Evolutionary conservation across 495 filamentous ascomycete genomes (phyloP).

Genomic region (Aspergillus egyptiacus): DNA sequence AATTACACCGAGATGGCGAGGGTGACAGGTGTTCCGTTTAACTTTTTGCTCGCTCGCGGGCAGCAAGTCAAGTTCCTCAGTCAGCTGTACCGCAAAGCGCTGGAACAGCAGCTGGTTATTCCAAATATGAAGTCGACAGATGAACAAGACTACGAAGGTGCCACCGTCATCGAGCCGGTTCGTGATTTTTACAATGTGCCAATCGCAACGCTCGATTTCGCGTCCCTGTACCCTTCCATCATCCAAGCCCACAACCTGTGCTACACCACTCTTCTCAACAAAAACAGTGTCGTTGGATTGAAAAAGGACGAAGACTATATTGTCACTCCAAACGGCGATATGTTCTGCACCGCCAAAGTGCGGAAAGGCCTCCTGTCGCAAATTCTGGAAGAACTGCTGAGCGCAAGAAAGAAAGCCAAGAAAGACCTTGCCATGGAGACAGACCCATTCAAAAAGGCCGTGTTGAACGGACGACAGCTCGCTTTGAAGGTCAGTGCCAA

Average conservation of each 20-base stretch:
- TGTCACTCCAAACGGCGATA: conserved; percentile 86
- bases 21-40: conserved; percentile 97
- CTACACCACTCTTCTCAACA: conserved; percentile 91
- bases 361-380: conserved; percentile 90
- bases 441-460: conserved; percentile 94
- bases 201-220: conserved; percentile 97
- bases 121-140: conserved; percentile 66
- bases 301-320: conserved; percentile 92
- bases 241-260: conserved; percentile 99
- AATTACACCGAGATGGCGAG: conserved; percentile 99
- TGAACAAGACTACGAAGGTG: conserved; percentile 89
- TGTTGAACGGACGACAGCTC: conserved; percentile 93
- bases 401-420: conserved; percentile 89
- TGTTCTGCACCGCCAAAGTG: conserved; percentile 82
- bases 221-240: conserved; percentile 95
- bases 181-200: conserved; percentile 90
- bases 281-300: conserved; percentile 66
- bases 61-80: conserved; percentile 98
- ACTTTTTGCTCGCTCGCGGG: conserved; percentile 82
- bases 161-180: conserved; percentile 93
- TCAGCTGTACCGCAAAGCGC: conserved; percentile 90
- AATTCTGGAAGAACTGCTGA: conserved; percentile 88
- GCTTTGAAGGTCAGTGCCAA: conserved; percentile 97
- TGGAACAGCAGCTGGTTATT: conserved; percentile 88
- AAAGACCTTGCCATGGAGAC: conserved; percentile 85